A percentile compares a stretch with the other conserved stretches of the same genome.
Evolutionary conservation across 768 basidiomycete species (phyloP).

Genomic region (Phanerochaete carnosa): DNA sequence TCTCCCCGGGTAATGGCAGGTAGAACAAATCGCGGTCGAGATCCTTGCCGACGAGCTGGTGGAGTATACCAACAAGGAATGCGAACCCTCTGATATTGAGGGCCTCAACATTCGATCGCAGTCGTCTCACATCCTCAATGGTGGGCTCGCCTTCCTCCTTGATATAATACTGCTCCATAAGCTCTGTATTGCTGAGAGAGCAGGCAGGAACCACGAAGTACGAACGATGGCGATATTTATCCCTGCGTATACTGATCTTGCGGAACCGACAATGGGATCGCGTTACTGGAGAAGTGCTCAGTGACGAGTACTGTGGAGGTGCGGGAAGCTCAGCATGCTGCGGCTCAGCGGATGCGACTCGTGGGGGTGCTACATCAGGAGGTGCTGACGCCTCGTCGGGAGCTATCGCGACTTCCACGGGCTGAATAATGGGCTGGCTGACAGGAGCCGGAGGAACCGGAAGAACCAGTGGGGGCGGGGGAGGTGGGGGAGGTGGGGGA

Average conservation of each 20-base stretch:
- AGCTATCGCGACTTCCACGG: neutral
- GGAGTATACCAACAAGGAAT: conserved; percentile 52
- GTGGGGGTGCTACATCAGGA: neutral
- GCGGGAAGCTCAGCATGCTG: neutral
- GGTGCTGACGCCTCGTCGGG: neutral
- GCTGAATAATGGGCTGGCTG: neutral
- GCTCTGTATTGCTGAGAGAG: conserved; percentile 50
- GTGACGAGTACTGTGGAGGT: neutral
- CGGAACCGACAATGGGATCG: conserved; percentile 71
- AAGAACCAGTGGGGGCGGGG: neutral
- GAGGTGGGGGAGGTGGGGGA: neutral
- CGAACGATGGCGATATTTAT: conserved; percentile 50
- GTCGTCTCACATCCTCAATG: conserved; percentile 40
- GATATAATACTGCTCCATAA: conserved; percentile 58
- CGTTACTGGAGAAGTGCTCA: conserved; percentile 40
- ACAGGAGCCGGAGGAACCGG: neutral
- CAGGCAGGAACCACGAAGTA: conserved; percentile 70
- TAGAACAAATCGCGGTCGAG: conserved; percentile 67
- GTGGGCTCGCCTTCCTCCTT: conserved; percentile 58
- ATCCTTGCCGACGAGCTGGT: conserved; percentile 63
- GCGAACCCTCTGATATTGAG: conserved; percentile 40
- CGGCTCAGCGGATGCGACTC: neutral
- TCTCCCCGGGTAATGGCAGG: conserved; percentile 47
- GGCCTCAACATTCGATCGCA: conserved; percentile 46
- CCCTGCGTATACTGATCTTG: conserved; percentile 58